These are phyloP conservation scores for Pyrenophora teres DNA, from an alignment of 2,329 filamentous ascomycete genomes.

Conservation along the genomic window DNA sequence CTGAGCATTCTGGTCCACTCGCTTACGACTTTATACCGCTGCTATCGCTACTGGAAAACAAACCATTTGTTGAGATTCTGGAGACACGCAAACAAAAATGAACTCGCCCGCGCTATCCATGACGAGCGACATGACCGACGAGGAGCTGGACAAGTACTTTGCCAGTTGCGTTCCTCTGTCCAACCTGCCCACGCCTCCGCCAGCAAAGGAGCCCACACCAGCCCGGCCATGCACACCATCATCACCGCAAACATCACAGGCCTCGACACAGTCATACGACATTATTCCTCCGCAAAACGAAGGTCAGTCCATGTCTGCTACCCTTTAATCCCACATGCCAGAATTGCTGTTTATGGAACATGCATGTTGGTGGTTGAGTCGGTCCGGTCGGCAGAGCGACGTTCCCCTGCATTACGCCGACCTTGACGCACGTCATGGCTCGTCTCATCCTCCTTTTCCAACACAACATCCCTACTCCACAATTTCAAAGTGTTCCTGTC, in stretches of 20 bases:
- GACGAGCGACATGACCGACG: constrained; percentile 43
- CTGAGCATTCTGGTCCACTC: background rate
- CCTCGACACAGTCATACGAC: constrained; percentile 5
- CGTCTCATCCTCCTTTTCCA: constrained; percentile 9
- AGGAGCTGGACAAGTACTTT: constrained; percentile 48
- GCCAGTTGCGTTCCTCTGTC: constrained; percentile 47
- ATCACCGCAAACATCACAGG: constrained; percentile 1
- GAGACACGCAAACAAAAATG: background rate
- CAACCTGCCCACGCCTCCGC: constrained; percentile 49
- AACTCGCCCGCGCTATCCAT: constrained; percentile 32
- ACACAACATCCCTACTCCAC: constrained; percentile 13
- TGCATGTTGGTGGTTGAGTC: constrained; percentile 24
- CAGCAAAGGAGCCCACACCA: constrained; percentile 33
- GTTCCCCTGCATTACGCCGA: constrained; percentile 27
- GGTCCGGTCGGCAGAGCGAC: constrained; percentile 18
- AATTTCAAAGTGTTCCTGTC: constrained; percentile 22
- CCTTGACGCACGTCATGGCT: constrained; percentile 20
- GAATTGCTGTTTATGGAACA: constrained; percentile 20
- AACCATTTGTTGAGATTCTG: background rate
- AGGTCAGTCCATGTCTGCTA: constrained; percentile 31
- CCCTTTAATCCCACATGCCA: constrained; percentile 11
- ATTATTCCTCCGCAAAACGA: constrained; percentile 27
- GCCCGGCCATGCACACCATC: constrained; percentile 11
- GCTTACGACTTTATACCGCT: constrained; percentile 11
- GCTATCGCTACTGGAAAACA: constrained; percentile 5